Evolutionary conservation across 176 grass and related monocot genomes (phyloP).

Genomic region (Cenchrus americanus): DNA sequence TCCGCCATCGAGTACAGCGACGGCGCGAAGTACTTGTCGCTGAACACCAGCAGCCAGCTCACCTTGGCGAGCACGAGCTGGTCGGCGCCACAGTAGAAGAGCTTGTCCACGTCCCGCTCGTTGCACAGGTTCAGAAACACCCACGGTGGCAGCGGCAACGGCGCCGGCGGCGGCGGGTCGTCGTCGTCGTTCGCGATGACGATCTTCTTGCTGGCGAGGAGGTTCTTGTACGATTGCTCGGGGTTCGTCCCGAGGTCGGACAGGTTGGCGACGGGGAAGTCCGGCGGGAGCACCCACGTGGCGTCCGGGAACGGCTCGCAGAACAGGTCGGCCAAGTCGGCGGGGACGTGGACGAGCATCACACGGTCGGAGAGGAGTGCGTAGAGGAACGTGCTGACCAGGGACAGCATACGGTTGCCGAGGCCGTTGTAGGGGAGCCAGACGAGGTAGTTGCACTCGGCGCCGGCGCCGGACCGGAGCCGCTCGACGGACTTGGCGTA

Average conservation of each 20-base stretch:
- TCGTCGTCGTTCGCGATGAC: neutral
- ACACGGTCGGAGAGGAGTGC: slow-evolving; percentile 60
- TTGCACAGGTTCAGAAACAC: slow-evolving; percentile 57
- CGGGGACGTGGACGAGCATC: slow-evolving; percentile 35
- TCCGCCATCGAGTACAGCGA: slow-evolving; percentile 46
- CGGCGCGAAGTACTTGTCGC: slow-evolving; percentile 57
- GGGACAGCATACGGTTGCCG: slow-evolving; percentile 61
- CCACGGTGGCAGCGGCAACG: slow-evolving; percentile 41
- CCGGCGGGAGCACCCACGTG: slow-evolving; percentile 55
- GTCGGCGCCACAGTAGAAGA: slow-evolving; percentile 63
- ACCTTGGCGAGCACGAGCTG: slow-evolving; percentile 55
- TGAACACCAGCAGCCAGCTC: slow-evolving; percentile 61
- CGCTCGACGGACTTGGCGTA: slow-evolving; percentile 44
- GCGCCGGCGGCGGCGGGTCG: too few species aligned
- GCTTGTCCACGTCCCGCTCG: slow-evolving; percentile 33
- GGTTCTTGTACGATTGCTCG: slow-evolving; percentile 47
- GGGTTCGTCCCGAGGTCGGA: neutral
- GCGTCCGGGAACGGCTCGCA: slow-evolving; percentile 68
- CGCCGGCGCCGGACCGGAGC: slow-evolving; percentile 33
- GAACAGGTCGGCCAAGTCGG: slow-evolving; percentile 58
- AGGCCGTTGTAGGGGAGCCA: slow-evolving; percentile 57
- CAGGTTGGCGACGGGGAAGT: slow-evolving; percentile 55
- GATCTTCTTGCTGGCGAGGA: slow-evolving; percentile 39
- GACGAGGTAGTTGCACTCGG: slow-evolving; percentile 47
- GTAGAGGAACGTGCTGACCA: slow-evolving; percentile 53